A percentile compares a stretch with the other conserved stretches of the same genome.
phyloP scores from a whole-genome alignment of 2,329 filamentous ascomycete genomes.

The Camptophora hylomeconis region DNA sequence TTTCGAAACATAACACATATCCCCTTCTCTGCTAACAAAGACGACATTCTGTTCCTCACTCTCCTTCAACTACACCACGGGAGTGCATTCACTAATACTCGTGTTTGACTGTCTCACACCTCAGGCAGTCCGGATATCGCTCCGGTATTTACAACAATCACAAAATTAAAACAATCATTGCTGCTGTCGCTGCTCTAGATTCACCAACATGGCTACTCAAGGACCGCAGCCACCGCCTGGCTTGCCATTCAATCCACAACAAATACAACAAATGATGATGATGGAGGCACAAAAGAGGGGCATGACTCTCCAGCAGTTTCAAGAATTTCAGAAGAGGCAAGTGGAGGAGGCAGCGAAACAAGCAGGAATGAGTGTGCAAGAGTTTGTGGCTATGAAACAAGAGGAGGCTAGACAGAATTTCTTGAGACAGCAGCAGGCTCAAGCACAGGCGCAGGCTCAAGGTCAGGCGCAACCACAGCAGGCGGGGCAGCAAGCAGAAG shows the following conservation, averaged over 20 bases:
- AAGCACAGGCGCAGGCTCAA: constrained; percentile 17
- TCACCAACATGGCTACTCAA: too few relatives aligned
- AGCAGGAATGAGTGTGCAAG: constrained; percentile 38
- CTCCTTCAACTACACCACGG: too few relatives aligned
- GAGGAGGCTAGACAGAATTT: constrained; percentile 27
- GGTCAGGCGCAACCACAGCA: constrained; percentile 29
- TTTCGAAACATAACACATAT: too few relatives aligned
- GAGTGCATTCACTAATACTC: too few relatives aligned
- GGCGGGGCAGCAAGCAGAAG: constrained; percentile 17
- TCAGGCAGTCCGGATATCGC: too few relatives aligned
- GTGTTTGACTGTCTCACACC: too few relatives aligned
- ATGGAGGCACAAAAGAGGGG: constrained; percentile 69
- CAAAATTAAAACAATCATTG: too few relatives aligned
- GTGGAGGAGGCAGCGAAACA: constrained; percentile 36
- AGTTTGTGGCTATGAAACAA: constrained; percentile 31
- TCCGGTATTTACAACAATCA: too few relatives aligned
- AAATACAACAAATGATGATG: constrained; percentile 15
- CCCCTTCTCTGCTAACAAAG: too few relatives aligned
- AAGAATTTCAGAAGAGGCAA: constrained; percentile 35
- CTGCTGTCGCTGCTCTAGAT: too few relatives aligned
- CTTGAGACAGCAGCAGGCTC: constrained; percentile 25
- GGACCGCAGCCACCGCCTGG: too few relatives aligned
- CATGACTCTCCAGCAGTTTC: constrained; percentile 73
- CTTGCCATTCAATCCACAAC: constrained; percentile 11
- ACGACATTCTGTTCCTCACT: too few relatives aligned